Evolutionary conservation across 148 eudicot genomes (phyloP).

Genomic region (Persicaria maculosa): DNA sequence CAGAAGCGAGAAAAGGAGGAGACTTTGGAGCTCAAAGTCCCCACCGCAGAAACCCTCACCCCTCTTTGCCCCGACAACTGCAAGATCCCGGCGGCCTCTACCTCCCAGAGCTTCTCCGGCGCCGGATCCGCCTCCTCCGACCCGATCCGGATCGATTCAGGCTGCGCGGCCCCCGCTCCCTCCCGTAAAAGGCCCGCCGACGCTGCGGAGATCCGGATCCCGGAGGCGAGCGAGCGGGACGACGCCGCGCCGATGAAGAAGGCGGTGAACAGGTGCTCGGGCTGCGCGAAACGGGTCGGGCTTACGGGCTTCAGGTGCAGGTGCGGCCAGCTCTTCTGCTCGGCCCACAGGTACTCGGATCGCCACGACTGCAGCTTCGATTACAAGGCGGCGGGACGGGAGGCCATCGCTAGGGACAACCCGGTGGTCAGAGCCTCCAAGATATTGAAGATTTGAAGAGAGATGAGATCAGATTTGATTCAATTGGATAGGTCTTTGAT

Average conservation of each 20-base stretch:
- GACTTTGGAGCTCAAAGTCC: conserved; percentile 56
- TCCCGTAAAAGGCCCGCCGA: background rate
- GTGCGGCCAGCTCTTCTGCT: conserved; percentile 61
- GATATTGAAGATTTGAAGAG: conserved; percentile 17
- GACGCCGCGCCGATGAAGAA: background rate
- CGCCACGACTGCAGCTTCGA: conserved; percentile 59
- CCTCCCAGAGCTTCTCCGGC: background rate
- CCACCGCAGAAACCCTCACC: conserved; percentile 28
- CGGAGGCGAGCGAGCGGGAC: background rate
- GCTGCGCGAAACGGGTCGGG: conserved; percentile 62
- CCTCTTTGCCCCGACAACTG: background rate
- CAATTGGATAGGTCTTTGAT: background rate
- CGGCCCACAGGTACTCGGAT: conserved; percentile 62
- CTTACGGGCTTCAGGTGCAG: conserved; percentile 64
- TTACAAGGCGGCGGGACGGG: conserved; percentile 45
- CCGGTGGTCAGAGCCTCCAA: conserved; percentile 52
- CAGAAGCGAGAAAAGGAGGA: conserved; percentile 68
- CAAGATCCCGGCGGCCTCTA: conserved; percentile 17
- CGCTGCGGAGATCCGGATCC: background rate
- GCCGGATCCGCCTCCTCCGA: conserved; percentile 1
- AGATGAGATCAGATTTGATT: background rate
- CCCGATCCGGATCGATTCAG: conserved; percentile 8
- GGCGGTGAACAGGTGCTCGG: conserved; percentile 32
- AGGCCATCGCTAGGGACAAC: conserved; percentile 63
- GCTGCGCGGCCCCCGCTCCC: background rate